Evolutionary conservation across 495 filamentous ascomycete genomes (phyloP).

Genomic region (Thermochaetoides thermophila): DNA sequence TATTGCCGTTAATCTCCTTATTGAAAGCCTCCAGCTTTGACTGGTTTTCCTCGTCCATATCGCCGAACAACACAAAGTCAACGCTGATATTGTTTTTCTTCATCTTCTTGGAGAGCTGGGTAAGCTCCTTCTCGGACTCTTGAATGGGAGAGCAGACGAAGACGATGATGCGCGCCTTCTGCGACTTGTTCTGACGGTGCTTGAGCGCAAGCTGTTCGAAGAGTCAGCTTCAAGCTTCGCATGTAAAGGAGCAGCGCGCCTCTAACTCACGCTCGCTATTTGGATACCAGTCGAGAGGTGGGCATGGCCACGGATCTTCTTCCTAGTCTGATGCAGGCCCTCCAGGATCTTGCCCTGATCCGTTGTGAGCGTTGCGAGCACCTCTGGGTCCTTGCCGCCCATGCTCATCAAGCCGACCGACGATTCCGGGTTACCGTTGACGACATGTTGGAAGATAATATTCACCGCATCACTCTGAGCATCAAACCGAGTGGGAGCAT

Average conservation of each 20-base stretch:
- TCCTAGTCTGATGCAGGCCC: constrained; percentile 86
- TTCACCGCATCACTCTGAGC: constrained; percentile 89
- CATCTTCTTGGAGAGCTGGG: constrained; percentile 92
- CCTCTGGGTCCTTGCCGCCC: constrained; percentile 92
- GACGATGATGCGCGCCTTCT: constrained; percentile 85
- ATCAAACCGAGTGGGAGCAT: constrained; percentile 85
- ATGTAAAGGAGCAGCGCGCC: neutral
- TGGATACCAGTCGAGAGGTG: constrained; percentile 89
- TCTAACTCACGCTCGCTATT: constrained; percentile 65
- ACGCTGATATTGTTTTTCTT: constrained; percentile 89
- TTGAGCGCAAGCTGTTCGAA: constrained; percentile 73
- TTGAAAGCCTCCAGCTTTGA: constrained; percentile 83
- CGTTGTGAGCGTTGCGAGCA: constrained; percentile 85
- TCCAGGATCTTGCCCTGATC: constrained; percentile 91
- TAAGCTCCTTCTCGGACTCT: constrained; percentile 74
- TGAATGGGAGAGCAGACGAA: constrained; percentile 87
- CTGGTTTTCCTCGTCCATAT: constrained; percentile 77
- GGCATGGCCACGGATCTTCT: constrained; percentile 77
- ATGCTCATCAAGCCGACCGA: constrained; percentile 97
- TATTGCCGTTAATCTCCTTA: constrained; percentile 66
- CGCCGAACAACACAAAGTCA: constrained; percentile 88
- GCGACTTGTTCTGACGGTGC: constrained; percentile 92
- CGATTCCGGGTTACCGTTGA: constrained; percentile 86
- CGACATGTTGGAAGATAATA: constrained; percentile 88
- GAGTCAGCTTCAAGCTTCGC: neutral